A percentile compares a stretch with the other conserved stretches of the same genome.
Evolutionary conservation across 2,329 filamentous ascomycete genomes (phyloP).

Genomic region (Alternaria gaisen): DNA sequence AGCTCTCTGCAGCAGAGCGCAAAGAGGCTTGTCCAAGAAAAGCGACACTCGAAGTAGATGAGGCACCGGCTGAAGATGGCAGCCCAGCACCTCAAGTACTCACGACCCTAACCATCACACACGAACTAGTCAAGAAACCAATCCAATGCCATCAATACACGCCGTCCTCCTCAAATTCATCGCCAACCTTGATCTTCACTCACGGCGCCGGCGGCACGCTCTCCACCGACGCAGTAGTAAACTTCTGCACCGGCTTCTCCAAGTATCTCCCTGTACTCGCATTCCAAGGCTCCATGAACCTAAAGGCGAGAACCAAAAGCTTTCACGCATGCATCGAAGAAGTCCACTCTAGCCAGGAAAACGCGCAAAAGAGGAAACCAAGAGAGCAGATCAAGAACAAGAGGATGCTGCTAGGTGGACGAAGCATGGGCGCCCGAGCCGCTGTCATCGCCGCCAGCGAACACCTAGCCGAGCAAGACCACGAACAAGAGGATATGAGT

Average conservation of each 20-base stretch:
- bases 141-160: conserved; percentile 33
- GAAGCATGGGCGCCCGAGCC: conserved; percentile 57
- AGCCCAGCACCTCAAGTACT: not conserved
- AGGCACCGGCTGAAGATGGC: not conserved
- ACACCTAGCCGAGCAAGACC: not conserved
- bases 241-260: conserved; percentile 52
- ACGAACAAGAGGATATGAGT: not conserved
- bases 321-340: conserved; percentile 51
- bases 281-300: conserved; percentile 56
- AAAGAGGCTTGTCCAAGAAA: not conserved
- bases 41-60: not conserved
- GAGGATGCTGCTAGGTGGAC: conserved; percentile 46
- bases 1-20: accelerated
- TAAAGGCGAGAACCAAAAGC: conserved; percentile 48
- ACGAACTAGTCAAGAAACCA: conserved; percentile 29
- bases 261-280: conserved; percentile 32
- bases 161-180: not conserved
- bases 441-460: conserved; percentile 49
- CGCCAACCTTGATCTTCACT: conserved; percentile 51
- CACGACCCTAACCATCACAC: conserved; percentile 20
- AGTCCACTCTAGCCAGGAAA: not conserved
- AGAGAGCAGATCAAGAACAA: accelerated
- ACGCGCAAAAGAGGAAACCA: not conserved
- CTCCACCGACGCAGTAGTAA: conserved; percentile 47
- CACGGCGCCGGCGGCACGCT: conserved; percentile 58